These are phyloP conservation scores for Paramecium bursaria DNA, from an alignment of 73 alveolate species.

Conservation along the genomic window DNA sequence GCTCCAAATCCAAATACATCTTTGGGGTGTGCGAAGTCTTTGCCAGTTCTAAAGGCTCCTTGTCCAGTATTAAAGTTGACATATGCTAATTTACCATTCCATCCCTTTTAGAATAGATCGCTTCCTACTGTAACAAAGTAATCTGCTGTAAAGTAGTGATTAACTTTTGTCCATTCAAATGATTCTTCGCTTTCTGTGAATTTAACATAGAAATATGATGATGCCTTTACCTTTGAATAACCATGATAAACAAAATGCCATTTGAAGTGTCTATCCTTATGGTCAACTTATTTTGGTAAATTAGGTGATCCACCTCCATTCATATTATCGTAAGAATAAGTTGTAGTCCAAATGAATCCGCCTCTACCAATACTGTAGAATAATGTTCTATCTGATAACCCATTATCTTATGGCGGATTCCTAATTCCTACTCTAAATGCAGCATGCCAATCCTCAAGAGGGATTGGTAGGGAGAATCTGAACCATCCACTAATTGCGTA, in stretches of 20 bases:
- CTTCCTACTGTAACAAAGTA: conserved; percentile 45
- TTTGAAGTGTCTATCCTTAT: conserved; percentile 52
- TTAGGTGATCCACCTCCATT: conserved; percentile 59
- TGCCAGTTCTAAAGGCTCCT: conserved; percentile 48
- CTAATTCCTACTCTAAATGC: conserved; percentile 33
- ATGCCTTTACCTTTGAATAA: conserved; percentile 17
- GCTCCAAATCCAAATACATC: conserved; percentile 49
- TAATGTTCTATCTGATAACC: conserved; percentile 31
- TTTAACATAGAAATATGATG: conserved; percentile 35
- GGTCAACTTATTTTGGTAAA: conserved; percentile 23
- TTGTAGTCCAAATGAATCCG: conserved; percentile 42
- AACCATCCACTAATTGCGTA: conserved; percentile 58
- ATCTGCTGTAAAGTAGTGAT: conserved; percentile 47
- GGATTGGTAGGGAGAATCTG: not conserved
- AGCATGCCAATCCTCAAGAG: conserved; percentile 9
- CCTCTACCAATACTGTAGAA: conserved; percentile 24
- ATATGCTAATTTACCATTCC: conserved; percentile 9
- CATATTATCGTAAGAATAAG: conserved; percentile 53
- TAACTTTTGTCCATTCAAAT: not conserved
- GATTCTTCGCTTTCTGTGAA: conserved; percentile 47
- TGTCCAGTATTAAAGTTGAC: conserved; percentile 34
- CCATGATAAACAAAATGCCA: conserved; percentile 41
- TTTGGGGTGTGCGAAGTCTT: conserved; percentile 8
- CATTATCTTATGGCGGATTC: conserved; percentile 25
- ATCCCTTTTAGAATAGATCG: conserved; percentile 36